Evolutionary conservation across 2,329 filamentous ascomycete species (phyloP), one percentile per base, ranked within the genome.

Genomic region (Phialophora tarda): DNA sequence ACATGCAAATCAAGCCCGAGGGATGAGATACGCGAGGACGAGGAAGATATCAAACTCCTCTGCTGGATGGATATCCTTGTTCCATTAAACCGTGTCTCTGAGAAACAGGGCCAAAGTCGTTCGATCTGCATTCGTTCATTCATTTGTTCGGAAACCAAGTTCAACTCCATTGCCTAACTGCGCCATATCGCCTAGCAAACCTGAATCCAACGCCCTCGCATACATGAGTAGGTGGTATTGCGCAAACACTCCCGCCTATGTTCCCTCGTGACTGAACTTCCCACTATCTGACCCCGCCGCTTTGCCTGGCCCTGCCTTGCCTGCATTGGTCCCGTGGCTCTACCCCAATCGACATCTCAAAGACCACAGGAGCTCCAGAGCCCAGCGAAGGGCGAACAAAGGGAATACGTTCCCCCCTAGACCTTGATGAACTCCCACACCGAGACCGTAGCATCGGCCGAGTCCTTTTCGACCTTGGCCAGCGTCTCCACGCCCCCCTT

Each of bases 351-450:
- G 34, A 1, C 34, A 41, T 0, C 7, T 7, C 14, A 17, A 38
- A 38, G 12, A 41, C 14, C 12, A 41, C 4, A 41, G 14, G 34
- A 8, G 17, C 17, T 23, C 8, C 44, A 48, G 11, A n/a, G 10
- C 1, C 44, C 17, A 48, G 7, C 44, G 21, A 2, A n/a, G 10
- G 44, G 5, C 14, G 11, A 48, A 47, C 1, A 8, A 47, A 21
- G 6, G 10, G 32, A 24, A 12, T 14, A 24, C n/a, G 34, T 6
- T 6, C 28, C n/a, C n/a, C n/a, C 8, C 24, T 41, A 57, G 26
- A 57, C 54, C 54, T 57, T 57, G n/a, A 57, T 41, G 32, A 57
- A 57, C 23, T 57, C 54, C 54, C 54, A 57, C 6, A 57, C 30
- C 11, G 23, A 57, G 8, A 57, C 30, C 2, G 32, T 24, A 14